phyloP scores from a whole-genome alignment of 768 basidiomycete species.

The Termitomyces eurrhizus region DNA sequence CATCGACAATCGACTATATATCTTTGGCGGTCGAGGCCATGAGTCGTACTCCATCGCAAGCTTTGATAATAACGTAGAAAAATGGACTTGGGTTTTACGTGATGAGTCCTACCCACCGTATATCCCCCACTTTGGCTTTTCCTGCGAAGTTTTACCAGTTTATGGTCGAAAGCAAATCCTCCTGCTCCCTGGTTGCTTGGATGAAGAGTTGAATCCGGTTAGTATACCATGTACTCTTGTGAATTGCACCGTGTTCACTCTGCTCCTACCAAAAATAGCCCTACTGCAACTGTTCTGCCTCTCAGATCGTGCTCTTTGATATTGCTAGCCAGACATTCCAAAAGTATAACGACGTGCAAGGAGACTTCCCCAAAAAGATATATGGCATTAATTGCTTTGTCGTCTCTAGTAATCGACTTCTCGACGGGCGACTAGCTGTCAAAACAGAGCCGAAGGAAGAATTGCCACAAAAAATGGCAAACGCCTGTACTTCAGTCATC shows the following conservation, averaged over 20 bases:
- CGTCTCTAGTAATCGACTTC: neutral
- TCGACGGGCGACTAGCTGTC: neutral
- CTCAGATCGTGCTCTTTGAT: conserved; percentile 2
- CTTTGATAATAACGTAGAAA: neutral
- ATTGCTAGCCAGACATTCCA: neutral
- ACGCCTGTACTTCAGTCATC: neutral
- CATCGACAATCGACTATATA: conserved; percentile 7
- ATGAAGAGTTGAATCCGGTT: neutral
- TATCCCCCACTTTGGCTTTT: conserved; percentile 3
- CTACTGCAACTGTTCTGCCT: neutral
- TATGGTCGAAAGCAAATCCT: conserved; percentile 1
- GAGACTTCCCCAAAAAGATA: neutral
- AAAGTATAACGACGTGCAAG: neutral
- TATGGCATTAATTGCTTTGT: conserved; percentile 1
- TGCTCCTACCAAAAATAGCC: neutral
- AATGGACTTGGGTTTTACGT: conserved; percentile 10
- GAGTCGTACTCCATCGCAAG: conserved; percentile 11
- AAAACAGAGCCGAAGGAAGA: neutral
- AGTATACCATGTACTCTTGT: neutral
- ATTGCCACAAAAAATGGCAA: neutral
- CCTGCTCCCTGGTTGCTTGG: neutral
- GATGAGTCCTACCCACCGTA: conserved; percentile 12
- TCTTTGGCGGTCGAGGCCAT: conserved; percentile 9
- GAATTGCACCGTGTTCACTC: neutral
- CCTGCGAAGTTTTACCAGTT: neutral